Base-by-base conservation (phyloP, 2,329 filamentous ascomycete genomes). In the Fusarium sp. region DNA sequence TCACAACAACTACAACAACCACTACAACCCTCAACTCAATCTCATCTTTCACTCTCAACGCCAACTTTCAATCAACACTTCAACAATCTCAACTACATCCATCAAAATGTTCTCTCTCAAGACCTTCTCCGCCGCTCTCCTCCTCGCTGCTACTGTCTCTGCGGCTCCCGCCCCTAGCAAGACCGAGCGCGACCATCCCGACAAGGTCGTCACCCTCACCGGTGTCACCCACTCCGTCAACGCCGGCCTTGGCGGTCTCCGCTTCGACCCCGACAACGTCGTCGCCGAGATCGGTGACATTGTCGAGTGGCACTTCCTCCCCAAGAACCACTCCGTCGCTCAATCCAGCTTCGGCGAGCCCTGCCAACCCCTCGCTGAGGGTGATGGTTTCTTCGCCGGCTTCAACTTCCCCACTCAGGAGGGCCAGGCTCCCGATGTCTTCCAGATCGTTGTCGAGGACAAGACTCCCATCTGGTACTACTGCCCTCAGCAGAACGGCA, bases 221-320 rank as follows among this genome's bases (percentile, higher is more conserved):
- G 82, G 84, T 16, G 81, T 84, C 27, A 87, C 86, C 1, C 85
- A 87, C 83, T 82, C 82, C 3, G 84, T 87, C 52, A 82, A 84
- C n/a, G 86, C 84, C 62, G 86, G 86, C 66, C 83, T 81, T 6
- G 82, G 80, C 29, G 84, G 84, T 52, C 83, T 90, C 35, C 79
- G 77, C 58, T 91, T 90, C 80, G 83, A 85, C 58, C 89, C 89
- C 2, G 82, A 86, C 70, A 86, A 84, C 72, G 81, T 89, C 45
- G 84, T 83, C 4, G 89, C 88, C 20, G 79, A 82, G 13, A 67
- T 85, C 9, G 88, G 88, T 68, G 87, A 89, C 69, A 72, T 87
- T 5, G 79, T 91, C 67, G 87, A 90, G 81, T 91, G 86, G 83
- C 86, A 88, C 77, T 90, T 87, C 83, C 85, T 85, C 71, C 85